Conservation (phyloP, 495 filamentous ascomycete genomes). For the Oleoguttula mirabilis region DNA sequence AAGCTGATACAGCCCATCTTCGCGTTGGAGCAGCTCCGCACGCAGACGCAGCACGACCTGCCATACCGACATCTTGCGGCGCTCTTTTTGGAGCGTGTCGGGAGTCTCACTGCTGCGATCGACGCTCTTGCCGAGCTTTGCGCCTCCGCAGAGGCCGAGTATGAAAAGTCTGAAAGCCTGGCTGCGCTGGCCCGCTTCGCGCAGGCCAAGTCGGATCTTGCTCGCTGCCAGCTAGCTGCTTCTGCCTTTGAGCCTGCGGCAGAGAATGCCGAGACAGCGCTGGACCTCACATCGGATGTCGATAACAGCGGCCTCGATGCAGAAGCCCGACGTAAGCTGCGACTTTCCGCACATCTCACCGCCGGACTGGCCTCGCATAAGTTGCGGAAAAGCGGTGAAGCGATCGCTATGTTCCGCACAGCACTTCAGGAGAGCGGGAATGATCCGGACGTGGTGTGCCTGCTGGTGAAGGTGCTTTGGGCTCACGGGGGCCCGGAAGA, state of each 20-base stretch:
- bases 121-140: constrained; percentile 54
- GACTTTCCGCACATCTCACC: constrained; percentile 77
- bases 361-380: constrained; percentile 74
- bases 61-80: constrained; percentile 65
- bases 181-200: constrained; percentile 61
- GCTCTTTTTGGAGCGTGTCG: constrained; percentile 66
- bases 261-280: constrained; percentile 41
- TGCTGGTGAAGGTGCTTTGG: constrained; percentile 86
- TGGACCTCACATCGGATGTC: constrained; percentile 27
- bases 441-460: constrained; percentile 74
- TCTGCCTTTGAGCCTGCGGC: constrained; percentile 51
- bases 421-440: constrained; percentile 67
- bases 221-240: constrained; percentile 60
- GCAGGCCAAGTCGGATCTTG: constrained; percentile 77
- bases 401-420: constrained; percentile 66
- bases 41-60: constrained; percentile 53
- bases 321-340: constrained; percentile 47
- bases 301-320: constrained; percentile 44
- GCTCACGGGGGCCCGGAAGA: constrained; percentile 70
- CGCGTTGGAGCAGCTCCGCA: constrained; percentile 66
- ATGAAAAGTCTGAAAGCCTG: constrained; percentile 68
- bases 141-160: constrained; percentile 57
- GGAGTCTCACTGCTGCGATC: constrained; percentile 53
- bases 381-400: constrained; percentile 44
- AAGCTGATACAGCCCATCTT: constrained; percentile 68